Conservation (phyloP, 495 filamentous ascomycete genomes). For the Tuber calosporum region DNA sequence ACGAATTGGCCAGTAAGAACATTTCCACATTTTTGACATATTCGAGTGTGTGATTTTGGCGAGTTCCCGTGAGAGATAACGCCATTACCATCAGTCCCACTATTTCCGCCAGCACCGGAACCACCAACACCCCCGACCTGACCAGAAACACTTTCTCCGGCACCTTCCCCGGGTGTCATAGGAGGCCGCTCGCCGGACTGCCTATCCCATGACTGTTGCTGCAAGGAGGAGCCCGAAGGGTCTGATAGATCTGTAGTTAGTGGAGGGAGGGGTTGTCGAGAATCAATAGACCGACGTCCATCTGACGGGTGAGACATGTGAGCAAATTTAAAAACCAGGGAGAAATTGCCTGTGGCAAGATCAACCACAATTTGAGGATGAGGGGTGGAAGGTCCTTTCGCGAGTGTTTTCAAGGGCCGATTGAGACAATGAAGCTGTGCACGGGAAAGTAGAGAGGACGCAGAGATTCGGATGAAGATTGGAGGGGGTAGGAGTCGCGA, state of each 20-base stretch:
- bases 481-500: conserved; percentile 13
- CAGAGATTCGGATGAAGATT: conserved; percentile 25
- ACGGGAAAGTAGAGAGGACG: background rate
- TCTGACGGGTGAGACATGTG: conserved; percentile 42
- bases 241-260: conserved; percentile 32
- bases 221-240: conserved; percentile 25
- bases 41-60: conserved; percentile 44
- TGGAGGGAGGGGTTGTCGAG: conserved; percentile 32
- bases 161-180: conserved; percentile 26
- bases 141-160: conserved; percentile 15
- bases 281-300: conserved; percentile 36
- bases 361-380: background rate
- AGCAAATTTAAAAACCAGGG: conserved; percentile 21
- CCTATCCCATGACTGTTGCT: conserved; percentile 29
- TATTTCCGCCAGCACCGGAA: conserved; percentile 8
- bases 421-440: background rate
- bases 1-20: conserved; percentile 91
- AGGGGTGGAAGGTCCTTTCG: background rate
- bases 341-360: conserved; percentile 13
- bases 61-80: conserved; percentile 29
- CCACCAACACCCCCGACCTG: conserved; percentile 5
- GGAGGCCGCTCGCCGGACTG: conserved; percentile 34
- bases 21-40: conserved; percentile 84
- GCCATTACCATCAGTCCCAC: conserved; percentile 18
- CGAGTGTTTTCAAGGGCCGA: background rate